Evolutionary conservation across 192 early-diverging fungal genomes (phyloP).

Genomic region (Coemansia sp.): DNA sequence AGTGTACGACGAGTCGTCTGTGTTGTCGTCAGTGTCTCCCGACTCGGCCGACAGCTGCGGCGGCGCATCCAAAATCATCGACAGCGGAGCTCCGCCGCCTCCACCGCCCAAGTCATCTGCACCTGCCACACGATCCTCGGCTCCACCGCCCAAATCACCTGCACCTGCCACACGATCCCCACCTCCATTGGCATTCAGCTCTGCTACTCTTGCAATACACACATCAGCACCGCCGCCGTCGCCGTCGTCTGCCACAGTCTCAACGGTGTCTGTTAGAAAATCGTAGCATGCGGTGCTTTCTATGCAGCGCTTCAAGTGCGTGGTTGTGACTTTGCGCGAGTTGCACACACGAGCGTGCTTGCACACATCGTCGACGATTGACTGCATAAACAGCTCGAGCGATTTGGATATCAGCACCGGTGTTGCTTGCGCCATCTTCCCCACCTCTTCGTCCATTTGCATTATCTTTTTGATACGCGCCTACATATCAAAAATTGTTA

Average conservation of each 20-base stretch:
- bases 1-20: constrained; percentile 22
- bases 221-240: constrained; percentile 50
- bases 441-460: constrained; percentile 98
- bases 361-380: constrained; percentile 83
- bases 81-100: constrained; percentile 52
- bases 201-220: constrained; percentile 46
- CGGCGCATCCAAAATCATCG: constrained; percentile 41
- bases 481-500: constrained; percentile 51
- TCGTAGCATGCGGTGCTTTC: constrained; percentile 86
- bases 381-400: constrained; percentile 93
- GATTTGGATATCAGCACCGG: constrained; percentile 89
- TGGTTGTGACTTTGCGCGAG: constrained; percentile 79
- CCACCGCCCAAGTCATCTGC: constrained; percentile 41
- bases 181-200: constrained; percentile 16
- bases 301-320: constrained; percentile 82
- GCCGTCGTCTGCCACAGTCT: constrained; percentile 70
- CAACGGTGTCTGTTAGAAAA: constrained; percentile 88
- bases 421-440: constrained; percentile 96
- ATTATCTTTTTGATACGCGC: constrained; percentile 99
- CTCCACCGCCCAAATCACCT: constrained; percentile 25
- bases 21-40: constrained; percentile 26
- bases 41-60: constrained; percentile 26
- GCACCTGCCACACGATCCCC: neutral
- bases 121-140: neutral
- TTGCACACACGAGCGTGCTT: constrained; percentile 75